These are phyloP conservation scores for Mortierella sp. DNA, from an alignment of 371 early-diverging fungal species.

Conservation along the genomic window DNA sequence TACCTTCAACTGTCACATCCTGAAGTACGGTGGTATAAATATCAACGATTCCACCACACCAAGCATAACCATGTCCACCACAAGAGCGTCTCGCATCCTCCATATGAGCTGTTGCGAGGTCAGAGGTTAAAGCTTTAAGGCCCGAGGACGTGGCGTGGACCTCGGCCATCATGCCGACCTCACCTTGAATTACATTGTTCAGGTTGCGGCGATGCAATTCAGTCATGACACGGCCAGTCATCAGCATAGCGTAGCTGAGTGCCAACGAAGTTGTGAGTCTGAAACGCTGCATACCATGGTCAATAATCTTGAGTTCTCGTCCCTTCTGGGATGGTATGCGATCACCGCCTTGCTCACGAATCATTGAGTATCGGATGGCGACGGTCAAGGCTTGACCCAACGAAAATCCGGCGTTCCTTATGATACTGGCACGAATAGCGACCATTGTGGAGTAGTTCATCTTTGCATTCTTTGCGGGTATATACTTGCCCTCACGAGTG, in stretches of 20 bases:
- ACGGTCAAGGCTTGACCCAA: slow-evolving; percentile 71
- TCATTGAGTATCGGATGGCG: slow-evolving; percentile 64
- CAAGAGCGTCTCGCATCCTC: slow-evolving; percentile 79
- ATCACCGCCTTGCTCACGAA: slow-evolving; percentile 69
- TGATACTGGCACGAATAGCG: slow-evolving; percentile 78
- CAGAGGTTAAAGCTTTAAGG: slow-evolving; percentile 85
- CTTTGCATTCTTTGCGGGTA: slow-evolving; percentile 79
- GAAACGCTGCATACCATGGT: slow-evolving; percentile 83
- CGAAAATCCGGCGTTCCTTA: slow-evolving; percentile 60
- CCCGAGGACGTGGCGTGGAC: slow-evolving; percentile 88
- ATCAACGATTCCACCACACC: slow-evolving; percentile 68
- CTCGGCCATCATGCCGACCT: slow-evolving; percentile 74
- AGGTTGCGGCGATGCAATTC: slow-evolving; percentile 73
- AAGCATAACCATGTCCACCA: slow-evolving; percentile 85
- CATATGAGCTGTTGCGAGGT: slow-evolving; percentile 75
- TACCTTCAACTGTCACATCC: slow-evolving; percentile 68
- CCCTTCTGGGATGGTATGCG: slow-evolving; percentile 59
- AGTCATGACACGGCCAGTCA: slow-evolving; percentile 77
- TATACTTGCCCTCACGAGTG: slow-evolving; percentile 73
- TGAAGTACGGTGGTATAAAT: slow-evolving; percentile 61
- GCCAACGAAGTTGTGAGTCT: slow-evolving; percentile 80
- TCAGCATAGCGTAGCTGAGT: slow-evolving; percentile 79
- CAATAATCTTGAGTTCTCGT: slow-evolving; percentile 78
- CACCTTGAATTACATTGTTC: slow-evolving; percentile 65
- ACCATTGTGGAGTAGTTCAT: slow-evolving; percentile 87